Conservation (phyloP, 2,329 filamentous ascomycete species). For the Aspergillus texensis region DNA sequence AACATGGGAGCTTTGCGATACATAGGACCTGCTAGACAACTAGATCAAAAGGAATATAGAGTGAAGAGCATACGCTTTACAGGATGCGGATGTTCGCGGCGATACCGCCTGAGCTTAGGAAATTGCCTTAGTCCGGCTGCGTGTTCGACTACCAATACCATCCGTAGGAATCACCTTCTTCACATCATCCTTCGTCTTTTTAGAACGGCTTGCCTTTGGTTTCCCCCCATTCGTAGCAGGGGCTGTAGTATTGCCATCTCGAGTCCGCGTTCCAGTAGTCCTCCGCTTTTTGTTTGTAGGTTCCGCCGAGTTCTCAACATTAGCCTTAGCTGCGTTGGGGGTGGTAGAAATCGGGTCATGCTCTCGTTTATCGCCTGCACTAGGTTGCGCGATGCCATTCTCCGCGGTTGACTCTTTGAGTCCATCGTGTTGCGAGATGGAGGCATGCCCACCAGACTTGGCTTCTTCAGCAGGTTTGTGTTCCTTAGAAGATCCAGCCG, state of each 20-base stretch:
- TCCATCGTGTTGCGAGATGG: constrained; percentile 3
- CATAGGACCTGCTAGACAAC: neutral
- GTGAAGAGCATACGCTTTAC: neutral
- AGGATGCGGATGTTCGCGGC: neutral
- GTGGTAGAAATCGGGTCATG: constrained; percentile 17
- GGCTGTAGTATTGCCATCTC: constrained; percentile 16
- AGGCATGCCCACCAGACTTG: constrained; percentile 11
- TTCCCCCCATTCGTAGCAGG: constrained; percentile 25
- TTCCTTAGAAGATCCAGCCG: constrained; percentile 13
- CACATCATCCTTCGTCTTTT: constrained; percentile 34
- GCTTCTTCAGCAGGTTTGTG: constrained; percentile 13
- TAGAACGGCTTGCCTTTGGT: constrained; percentile 35
- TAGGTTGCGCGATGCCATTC: constrained; percentile 16
- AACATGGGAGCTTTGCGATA: neutral
- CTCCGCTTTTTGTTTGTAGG: constrained; percentile 41
- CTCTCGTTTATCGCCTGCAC: constrained; percentile 30
- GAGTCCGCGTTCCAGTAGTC: constrained; percentile 15
- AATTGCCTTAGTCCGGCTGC: constrained; percentile 40
- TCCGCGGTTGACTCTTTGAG: constrained; percentile 5
- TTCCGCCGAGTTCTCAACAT: constrained; percentile 20
- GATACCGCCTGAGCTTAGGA: constrained; percentile 8
- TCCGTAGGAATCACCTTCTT: constrained; percentile 32
- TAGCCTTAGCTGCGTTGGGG: constrained; percentile 13
- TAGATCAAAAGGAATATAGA: neutral
- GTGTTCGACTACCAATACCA: constrained; percentile 43